These are phyloP conservation scores for Ascochyta lentis DNA, from an alignment of 2,329 filamentous ascomycete species.

Conservation along the genomic window DNA sequence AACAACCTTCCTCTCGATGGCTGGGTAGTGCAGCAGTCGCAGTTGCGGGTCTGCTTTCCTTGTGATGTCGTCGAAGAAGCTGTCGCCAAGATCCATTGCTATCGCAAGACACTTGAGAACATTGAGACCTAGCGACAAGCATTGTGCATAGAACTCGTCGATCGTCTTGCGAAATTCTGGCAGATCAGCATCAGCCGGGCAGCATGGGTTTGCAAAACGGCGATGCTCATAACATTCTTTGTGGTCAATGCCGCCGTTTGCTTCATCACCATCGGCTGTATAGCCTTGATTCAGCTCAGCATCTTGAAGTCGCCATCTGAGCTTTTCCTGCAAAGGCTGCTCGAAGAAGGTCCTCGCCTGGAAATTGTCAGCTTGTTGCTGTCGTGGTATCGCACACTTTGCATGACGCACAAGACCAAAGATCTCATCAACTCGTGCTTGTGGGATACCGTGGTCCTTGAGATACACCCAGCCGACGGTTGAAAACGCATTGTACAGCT, in stretches of 20 bases:
- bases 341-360: slow-evolving; percentile 46
- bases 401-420: slow-evolving; percentile 34
- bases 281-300: slow-evolving; percentile 51
- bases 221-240: slow-evolving; percentile 38
- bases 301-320: slow-evolving; percentile 47
- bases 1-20: slow-evolving; percentile 29
- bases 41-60: slow-evolving; percentile 35
- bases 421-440: slow-evolving; percentile 39
- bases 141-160: slow-evolving; percentile 34
- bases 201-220: slow-evolving; percentile 28
- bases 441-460: slow-evolving; percentile 49
- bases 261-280: slow-evolving; percentile 46
- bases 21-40: slow-evolving; percentile 38
- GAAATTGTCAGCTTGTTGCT: background rate
- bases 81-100: slow-evolving; percentile 34
- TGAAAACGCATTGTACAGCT: slow-evolving; percentile 50
- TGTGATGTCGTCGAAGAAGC: slow-evolving; percentile 35
- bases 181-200: slow-evolving; percentile 27
- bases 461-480: slow-evolving; percentile 54
- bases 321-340: slow-evolving; percentile 41
- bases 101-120: slow-evolving; percentile 37
- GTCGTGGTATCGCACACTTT: background rate
- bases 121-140: slow-evolving; percentile 28
- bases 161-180: slow-evolving; percentile 34
- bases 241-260: slow-evolving; percentile 39